These are phyloP conservation scores for Zea luxurians DNA, from an alignment of 176 grass and related monocot genomes.

Conservation along the genomic window DNA sequence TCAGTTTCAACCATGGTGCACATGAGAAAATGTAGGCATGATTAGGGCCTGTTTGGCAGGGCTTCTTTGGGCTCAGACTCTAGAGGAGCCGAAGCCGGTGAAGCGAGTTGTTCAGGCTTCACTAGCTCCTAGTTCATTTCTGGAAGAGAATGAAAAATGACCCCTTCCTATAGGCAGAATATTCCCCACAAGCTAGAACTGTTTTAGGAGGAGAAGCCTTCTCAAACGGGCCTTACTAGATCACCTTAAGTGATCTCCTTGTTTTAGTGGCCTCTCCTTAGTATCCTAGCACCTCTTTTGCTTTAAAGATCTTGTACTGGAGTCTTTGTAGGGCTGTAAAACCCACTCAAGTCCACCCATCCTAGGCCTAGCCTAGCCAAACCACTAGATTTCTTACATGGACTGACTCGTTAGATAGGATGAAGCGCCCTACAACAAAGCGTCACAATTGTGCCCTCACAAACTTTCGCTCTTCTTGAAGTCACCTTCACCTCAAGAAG, in stretches of 20 bases:
- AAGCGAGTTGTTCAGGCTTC: background rate
- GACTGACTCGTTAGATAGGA: background rate
- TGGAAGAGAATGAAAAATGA: background rate
- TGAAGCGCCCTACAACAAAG: background rate
- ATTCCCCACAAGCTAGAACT: background rate
- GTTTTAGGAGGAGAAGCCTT: background rate
- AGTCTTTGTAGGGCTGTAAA: background rate
- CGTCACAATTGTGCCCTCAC: background rate
- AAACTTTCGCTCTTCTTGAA: background rate
- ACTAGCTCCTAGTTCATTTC: background rate
- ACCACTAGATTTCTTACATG: background rate
- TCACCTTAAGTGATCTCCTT: slow-evolving; percentile 4
- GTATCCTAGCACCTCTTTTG: background rate
- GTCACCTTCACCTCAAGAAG: background rate
- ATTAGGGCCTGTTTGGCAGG: background rate
- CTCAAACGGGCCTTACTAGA: background rate
- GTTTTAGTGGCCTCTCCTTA: background rate
- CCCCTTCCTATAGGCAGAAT: background rate
- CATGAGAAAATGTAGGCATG: background rate
- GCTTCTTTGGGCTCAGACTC: background rate
- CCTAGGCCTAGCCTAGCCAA: background rate
- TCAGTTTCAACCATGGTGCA: background rate
- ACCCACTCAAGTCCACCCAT: background rate
- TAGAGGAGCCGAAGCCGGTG: background rate
- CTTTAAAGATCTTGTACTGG: background rate